phyloP scores from a whole-genome alignment of 108 stramenopile genomes.

The Nitzschia sp. region DNA sequence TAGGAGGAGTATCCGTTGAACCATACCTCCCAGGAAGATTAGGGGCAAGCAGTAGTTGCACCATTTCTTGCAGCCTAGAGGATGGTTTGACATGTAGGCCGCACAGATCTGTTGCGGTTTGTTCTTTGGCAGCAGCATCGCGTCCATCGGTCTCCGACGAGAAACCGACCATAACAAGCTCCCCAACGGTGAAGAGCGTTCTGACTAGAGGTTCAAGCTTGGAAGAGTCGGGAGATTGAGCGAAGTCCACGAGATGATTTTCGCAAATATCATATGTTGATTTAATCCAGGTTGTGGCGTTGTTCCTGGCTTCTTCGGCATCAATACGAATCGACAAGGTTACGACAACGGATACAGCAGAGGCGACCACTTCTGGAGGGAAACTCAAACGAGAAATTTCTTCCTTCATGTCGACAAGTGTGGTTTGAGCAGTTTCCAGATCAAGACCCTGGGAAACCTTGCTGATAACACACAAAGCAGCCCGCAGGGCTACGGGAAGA shows the following conservation, averaged over 20 bases:
- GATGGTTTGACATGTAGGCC: constrained; percentile 54
- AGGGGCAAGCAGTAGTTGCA: constrained; percentile 59
- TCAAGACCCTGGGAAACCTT: constrained; percentile 51
- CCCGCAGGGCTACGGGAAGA: constrained; percentile 36
- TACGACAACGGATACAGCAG: constrained; percentile 53
- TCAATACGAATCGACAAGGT: constrained; percentile 12
- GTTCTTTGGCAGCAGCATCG: background rate
- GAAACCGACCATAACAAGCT: constrained; percentile 74
- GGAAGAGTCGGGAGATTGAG: constrained; percentile 2
- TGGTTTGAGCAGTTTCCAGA: constrained; percentile 30
- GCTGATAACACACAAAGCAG: constrained; percentile 53
- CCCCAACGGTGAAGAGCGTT: constrained; percentile 63
- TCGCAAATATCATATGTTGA: constrained; percentile 47
- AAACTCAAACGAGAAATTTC: constrained; percentile 44
- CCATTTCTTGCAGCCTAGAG: constrained; percentile 42
- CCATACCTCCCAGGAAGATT: constrained; percentile 41
- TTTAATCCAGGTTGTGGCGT: constrained; percentile 41
- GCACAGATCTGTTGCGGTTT: constrained; percentile 30
- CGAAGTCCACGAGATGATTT: constrained; percentile 40
- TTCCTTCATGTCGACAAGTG: constrained; percentile 25
- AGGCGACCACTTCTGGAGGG: constrained; percentile 52
- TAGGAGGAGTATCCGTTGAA: constrained; percentile 19
- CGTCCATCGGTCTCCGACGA: constrained; percentile 42
- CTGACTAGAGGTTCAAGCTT: constrained; percentile 37
- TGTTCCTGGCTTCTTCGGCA: constrained; percentile 9